These are phyloP conservation scores for Hyphopichia khmerensis DNA, from an alignment of 1,139 yeast species.

Conservation along the genomic window DNA sequence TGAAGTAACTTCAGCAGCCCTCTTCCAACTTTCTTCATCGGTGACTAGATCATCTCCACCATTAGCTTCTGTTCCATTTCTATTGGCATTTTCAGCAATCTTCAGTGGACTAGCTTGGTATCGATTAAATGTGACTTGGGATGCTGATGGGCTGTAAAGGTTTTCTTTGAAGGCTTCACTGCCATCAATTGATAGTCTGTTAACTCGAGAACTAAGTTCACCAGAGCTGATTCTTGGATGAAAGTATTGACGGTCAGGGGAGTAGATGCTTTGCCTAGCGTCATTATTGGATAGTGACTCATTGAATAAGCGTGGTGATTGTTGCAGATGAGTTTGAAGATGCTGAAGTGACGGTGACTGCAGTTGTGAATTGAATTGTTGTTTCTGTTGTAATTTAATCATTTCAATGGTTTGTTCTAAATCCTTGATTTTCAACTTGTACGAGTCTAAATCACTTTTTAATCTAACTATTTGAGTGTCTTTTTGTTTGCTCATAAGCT, in stretches of 20 bases:
- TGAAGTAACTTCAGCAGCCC: constrained; percentile 87
- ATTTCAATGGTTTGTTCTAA: constrained; percentile 53
- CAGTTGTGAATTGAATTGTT: constrained; percentile 5
- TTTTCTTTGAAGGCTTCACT: constrained; percentile 20
- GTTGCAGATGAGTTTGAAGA: not conserved
- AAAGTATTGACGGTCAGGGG: constrained; percentile 2
- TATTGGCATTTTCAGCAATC: constrained; percentile 11
- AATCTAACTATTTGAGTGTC: constrained; percentile 64
- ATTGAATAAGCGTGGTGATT: not conserved
- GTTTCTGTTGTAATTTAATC: constrained; percentile 35
- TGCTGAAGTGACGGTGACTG: constrained; percentile 1
- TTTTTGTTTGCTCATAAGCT: constrained; percentile 57
- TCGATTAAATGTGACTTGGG: constrained; percentile 10
- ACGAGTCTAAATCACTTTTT: constrained; percentile 58
- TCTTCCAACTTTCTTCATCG: constrained; percentile 77
- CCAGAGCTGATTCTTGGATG: constrained; percentile 28
- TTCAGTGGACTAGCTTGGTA: constrained; percentile 18
- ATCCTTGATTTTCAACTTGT: constrained; percentile 47
- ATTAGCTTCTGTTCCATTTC: constrained; percentile 11
- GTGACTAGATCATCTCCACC: constrained; percentile 23
- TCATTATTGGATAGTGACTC: not conserved
- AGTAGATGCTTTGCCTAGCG: constrained; percentile 1
- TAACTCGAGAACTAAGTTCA: constrained; percentile 46
- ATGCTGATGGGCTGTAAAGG: constrained; percentile 7
- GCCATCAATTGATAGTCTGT: constrained; percentile 44